Base-by-base conservation (phyloP, 495 filamentous ascomycete genomes). In the Penicillium psychrofluorescens region DNA sequence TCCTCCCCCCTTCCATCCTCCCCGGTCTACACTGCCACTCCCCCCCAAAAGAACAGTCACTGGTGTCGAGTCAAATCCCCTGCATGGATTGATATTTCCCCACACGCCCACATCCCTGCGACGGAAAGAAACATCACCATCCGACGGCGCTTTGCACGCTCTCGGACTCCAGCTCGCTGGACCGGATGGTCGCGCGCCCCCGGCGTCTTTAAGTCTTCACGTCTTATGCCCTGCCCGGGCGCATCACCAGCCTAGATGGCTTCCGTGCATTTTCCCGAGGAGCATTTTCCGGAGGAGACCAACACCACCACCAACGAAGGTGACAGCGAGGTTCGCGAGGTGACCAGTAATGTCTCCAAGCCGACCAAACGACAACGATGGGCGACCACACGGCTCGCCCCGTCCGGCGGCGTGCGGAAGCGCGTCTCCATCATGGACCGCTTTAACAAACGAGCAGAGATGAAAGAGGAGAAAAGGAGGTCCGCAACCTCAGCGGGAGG, bases 341-440 rank as follows among this genome's bases (percentile, higher is more conserved):
- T 56, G 41, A 69, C 59, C 46, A 80, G 72, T 42, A 71, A 75
- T 51, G 63, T 77, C 46, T 76, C 74, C 16, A 74, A 74, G 48
- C 78, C 79, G 9, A 76, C 75, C 28, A 83, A 86, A 66, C 72
- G 88, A 57, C 81, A 89, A 57, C 74, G 94, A 82, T 99, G 92
- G 92, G 92, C 92, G 43, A 97, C 92, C 28, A 87, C 88, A 50
- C 83, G 87, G 56, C 74, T 82, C 49, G 81, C 77, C 41, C 83
- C 85, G 46, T 71, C 79, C 64, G 84, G 81, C 59, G 86, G 82
- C 29, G 64, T 79, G 54, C 70, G 76, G 56, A 97, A 96, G 71
- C 84, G 92, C 45, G 74, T 85, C 38, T 91, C 87, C 43, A 83
- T 99, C 50, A 83, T 87, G 58, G 78, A 85, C 50, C 84, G 86